Evolutionary conservation across 129 eudicot species (phyloP).

Genomic region (Tagetes patula): DNA sequence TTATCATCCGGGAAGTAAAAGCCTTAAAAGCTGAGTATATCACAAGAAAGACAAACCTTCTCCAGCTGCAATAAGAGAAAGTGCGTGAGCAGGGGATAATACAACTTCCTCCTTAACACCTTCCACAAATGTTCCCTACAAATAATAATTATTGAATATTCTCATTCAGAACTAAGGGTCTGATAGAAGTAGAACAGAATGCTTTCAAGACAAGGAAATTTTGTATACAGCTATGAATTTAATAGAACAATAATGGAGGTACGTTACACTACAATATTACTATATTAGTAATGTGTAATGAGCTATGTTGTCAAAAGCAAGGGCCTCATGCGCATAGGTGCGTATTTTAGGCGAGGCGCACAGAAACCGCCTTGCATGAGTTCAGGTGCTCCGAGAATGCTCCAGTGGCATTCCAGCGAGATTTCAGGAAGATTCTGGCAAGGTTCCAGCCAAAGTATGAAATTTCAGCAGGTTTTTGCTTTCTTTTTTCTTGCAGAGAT

Average conservation of each 20-base stretch:
- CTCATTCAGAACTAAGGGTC: constrained; percentile 15
- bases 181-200: constrained; percentile 8
- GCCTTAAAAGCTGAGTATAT: constrained; percentile 11
- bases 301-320: no score
- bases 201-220: constrained; percentile 14
- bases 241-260: neutral
- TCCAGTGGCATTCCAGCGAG: no score
- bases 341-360: no score
- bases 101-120: constrained; percentile 97
- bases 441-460: no score
- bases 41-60: constrained; percentile 58
- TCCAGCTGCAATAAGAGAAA: constrained; percentile 96
- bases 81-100: constrained; percentile 96
- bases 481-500: no score
- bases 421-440: no score
- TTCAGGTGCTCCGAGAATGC: no score
- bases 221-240: constrained; percentile 4
- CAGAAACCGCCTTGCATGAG: no score
- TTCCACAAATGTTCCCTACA: constrained; percentile 93
- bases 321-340: no score
- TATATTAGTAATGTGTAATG: no score
- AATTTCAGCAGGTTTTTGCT: no score
- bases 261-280: neutral
- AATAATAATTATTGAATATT: constrained; percentile 19
- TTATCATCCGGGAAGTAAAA: constrained; percentile 13